phyloP scores from a whole-genome alignment of 352 stramenopile species.

The Pythium phragmitis region DNA sequence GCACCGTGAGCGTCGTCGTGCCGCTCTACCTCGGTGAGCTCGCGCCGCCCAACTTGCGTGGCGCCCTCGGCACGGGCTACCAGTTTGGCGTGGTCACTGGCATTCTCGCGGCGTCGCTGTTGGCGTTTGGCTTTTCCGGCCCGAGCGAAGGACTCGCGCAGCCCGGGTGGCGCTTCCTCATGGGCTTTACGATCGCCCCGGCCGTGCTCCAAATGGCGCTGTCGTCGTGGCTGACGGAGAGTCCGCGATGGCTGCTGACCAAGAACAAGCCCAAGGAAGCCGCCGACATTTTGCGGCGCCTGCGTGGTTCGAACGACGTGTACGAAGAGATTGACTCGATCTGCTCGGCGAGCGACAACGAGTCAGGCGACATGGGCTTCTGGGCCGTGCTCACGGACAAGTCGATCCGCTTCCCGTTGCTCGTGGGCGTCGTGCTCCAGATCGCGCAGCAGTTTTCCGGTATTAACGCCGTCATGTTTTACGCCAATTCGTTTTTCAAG shows the following conservation, averaged over 20 bases:
- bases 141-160: slow-evolving; percentile 34
- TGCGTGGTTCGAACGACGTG: slow-evolving; percentile 45
- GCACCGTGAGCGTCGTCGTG: slow-evolving; percentile 45
- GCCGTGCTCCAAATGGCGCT: slow-evolving; percentile 42
- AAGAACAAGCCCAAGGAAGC: slow-evolving; percentile 49
- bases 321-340: slow-evolving; percentile 56
- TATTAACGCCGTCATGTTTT: slow-evolving; percentile 57
- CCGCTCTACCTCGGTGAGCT: slow-evolving; percentile 48
- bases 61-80: slow-evolving; percentile 42
- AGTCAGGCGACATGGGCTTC: slow-evolving; percentile 44
- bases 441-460: slow-evolving; percentile 42
- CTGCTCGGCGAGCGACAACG: slow-evolving; percentile 47
- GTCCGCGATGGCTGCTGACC: slow-evolving; percentile 41
- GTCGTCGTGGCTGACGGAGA: slow-evolving; percentile 39
- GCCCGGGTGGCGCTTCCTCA: slow-evolving; percentile 43
- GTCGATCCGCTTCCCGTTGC: slow-evolving; percentile 38
- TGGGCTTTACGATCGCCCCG: slow-evolving; percentile 42
- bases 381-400: slow-evolving; percentile 39
- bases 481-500: slow-evolving; percentile 47
- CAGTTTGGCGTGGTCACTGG: slow-evolving; percentile 46
- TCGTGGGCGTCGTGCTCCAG: slow-evolving; percentile 40
- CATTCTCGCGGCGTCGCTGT: slow-evolving; percentile 39
- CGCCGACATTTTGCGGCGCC: slow-evolving; percentile 40
- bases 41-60: slow-evolving; percentile 41
- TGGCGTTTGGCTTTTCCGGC: slow-evolving; percentile 41